Base-by-base conservation (phyloP, 306 rosid genomes). In the Fagus crenata region DNA sequence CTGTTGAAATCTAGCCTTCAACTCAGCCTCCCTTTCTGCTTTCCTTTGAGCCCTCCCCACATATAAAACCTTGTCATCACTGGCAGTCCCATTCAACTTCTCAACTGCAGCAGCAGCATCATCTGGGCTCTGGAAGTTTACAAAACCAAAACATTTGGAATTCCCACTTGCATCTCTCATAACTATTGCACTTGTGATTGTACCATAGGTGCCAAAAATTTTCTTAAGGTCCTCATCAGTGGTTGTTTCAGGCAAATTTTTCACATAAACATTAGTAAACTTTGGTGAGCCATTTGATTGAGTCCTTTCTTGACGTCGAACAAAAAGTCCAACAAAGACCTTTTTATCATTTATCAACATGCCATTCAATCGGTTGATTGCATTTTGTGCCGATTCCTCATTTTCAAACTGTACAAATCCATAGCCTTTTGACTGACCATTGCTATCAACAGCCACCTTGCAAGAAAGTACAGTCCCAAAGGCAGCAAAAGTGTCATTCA, bases 1-100 rank as follows among this genome's bases (percentile, higher is more conserved):
- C 81, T 87, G 96, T 75, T 90, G 93, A 84, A 89, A 87, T 78
- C 88, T 88, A 42, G 87, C 87, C 83, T 64, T 90, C 86, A 94
- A 73, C 77, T 94, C 97, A 0, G 88, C 84, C 85, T 92, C 92
- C 59, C 98, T 88, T 76, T 90, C 95, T 1, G 76, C 42, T 77
- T 92, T 94, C 80, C 85, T 92, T 71, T 89, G 92, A 81, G 97
- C 98, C 80, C 89, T 90, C 8, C 95, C 98, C 4, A 87, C 97
- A 76, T 72, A 94, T 71, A 88, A 75, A 72, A 84, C 89, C 69
- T 73, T 92, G 67, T 87, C 98, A 74, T 86, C 87, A 64, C 78
- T 83, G 72, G 71, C 1, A 7, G 82, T 81, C 17, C 93, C 98
- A 80, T 92, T 87, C 77, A 94, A 75, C 68, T 51, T 81, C 72